These are phyloP conservation scores for Nemania serpens DNA, from an alignment of 2,329 filamentous ascomycete species.

Conservation along the genomic window DNA sequence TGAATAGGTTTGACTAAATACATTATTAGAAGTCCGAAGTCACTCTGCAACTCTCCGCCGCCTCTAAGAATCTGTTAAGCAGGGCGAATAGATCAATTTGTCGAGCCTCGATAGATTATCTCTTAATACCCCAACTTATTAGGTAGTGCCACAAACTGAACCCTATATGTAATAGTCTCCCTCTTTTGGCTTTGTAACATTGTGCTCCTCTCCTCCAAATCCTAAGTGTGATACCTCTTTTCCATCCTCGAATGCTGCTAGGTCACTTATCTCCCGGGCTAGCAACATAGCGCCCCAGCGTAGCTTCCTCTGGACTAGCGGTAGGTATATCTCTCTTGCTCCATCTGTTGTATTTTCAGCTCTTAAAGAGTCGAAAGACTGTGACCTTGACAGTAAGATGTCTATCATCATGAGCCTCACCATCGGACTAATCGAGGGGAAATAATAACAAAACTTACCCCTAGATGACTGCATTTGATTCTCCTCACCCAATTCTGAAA, in stretches of 20 bases:
- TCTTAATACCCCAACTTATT: not conserved
- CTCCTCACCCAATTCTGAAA: not conserved
- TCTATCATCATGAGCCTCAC: not conserved
- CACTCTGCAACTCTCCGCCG: too few relatives aligned
- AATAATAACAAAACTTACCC: not conserved
- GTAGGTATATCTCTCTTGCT: not conserved
- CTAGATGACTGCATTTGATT: not conserved
- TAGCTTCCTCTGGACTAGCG: not conserved
- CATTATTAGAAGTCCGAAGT: too few relatives aligned
- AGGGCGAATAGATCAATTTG: too few relatives aligned
- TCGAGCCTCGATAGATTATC: not conserved
- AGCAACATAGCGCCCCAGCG: not conserved
- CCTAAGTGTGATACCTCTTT: not conserved
- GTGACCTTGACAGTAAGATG: not conserved
- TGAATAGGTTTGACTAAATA: too few relatives aligned
- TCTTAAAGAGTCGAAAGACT: not conserved
- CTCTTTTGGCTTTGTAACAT: not conserved
- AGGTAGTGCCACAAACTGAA: not conserved
- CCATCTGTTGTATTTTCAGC: not conserved
- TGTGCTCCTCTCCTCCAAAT: not conserved
- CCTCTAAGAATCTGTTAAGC: too few relatives aligned
- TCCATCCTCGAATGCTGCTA: not conserved
- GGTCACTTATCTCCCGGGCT: not conserved
- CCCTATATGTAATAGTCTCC: not conserved
- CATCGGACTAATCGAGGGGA: not conserved